Evolutionary conservation across 164 flowering plant species (phyloP).

Genomic region (Pachysandra terminalis): DNA sequence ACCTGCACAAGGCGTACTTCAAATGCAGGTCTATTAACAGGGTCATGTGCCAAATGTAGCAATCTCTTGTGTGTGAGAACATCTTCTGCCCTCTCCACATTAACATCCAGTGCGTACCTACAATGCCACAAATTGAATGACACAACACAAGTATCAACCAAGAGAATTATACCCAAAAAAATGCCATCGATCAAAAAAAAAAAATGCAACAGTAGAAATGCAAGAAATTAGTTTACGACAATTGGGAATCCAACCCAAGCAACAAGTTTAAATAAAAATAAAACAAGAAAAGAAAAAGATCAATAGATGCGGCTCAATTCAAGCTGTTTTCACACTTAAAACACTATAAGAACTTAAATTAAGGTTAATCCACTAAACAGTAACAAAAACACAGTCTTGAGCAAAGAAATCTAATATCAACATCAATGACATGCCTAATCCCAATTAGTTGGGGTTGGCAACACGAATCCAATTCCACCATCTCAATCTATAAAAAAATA

Average conservation of each 20-base stretch:
- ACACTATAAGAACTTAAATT: not conserved
- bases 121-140: conserved; percentile 4
- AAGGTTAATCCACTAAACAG: not conserved
- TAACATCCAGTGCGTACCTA: conserved; percentile 95
- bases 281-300: not conserved
- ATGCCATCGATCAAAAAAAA: not conserved
- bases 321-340: not conserved
- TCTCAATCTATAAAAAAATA: not conserved
- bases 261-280: too few species aligned
- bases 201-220: not conserved
- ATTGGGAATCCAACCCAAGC: not conserved
- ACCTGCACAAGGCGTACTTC: conserved; percentile 94
- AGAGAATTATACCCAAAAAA: not conserved
- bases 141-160: not conserved
- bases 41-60: conserved; percentile 69
- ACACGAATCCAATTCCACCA: too few species aligned
- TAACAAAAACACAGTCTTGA: not conserved
- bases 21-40: conserved; percentile 63
- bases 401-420: too few species aligned
- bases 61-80: conserved; percentile 82
- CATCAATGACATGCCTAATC: too few species aligned
- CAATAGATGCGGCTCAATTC: not conserved
- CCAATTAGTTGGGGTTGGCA: too few species aligned
- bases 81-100: conserved; percentile 93
- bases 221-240: not conserved